Percentiles rank a stretch among this genome's conserved stretches.
These are phyloP conservation scores for Phlyctochytrium arcticum DNA, from an alignment of 192 early-diverging fungal species.

Conservation along the genomic window DNA sequence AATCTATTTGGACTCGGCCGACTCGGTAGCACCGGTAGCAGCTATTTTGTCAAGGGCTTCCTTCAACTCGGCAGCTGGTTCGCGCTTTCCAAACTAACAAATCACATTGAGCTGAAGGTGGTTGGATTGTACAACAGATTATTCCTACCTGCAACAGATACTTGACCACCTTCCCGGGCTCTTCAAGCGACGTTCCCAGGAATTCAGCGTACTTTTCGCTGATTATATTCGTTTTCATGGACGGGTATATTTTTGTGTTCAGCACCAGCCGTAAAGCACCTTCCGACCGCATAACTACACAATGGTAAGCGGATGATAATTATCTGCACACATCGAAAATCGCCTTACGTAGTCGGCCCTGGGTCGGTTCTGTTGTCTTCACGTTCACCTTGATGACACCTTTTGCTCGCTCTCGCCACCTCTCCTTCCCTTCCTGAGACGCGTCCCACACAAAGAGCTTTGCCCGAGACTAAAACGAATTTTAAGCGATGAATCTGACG, in stretches of 20 bases:
- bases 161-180: not conserved
- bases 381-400: constrained; percentile 1
- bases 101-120: no score
- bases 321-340: no score
- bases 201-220: not conserved
- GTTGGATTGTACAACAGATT: not conserved
- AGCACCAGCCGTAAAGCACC: not conserved
- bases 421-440: not conserved
- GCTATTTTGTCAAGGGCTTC: not conserved
- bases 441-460: constrained; percentile 3
- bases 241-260: not conserved
- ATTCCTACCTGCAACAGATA: not conserved
- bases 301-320: no score
- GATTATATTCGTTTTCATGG: not conserved
- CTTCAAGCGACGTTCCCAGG: not conserved
- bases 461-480: not conserved
- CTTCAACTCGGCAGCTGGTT: not conserved
- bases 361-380: not conserved
- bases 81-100: not conserved
- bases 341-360: not conserved
- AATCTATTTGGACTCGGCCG: no score
- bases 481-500: no score
- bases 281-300: constrained; percentile 6
- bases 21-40: no score
- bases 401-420: constrained; percentile 5